Base-by-base conservation (phyloP, 23 red algal species). In the Chondrus crispus region DNA sequence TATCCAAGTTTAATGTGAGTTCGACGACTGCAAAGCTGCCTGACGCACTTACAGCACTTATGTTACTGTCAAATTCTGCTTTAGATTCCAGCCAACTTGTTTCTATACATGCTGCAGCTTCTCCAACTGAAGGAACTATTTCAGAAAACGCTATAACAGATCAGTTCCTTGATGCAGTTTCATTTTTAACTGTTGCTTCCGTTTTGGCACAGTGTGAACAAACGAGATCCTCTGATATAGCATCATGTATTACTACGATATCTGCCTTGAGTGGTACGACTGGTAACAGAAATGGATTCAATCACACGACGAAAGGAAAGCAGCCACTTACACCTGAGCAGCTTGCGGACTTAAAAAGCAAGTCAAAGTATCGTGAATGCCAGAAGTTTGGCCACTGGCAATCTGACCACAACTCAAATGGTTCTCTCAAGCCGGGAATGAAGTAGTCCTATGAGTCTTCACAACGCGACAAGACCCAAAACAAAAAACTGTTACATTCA, bases 351-450 rank as follows among this genome's bases (percentile, higher is more conserved):
- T 22, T 81, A 43, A 91, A 91, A 26, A 1, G 36, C 1, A 64
- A 46, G 73, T 38, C 39, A 4, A 91, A 81, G 44, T 91, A 73
- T 46, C 16, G 38, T 50, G 80, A 44, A 22, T 91, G 49, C 19
- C 1, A 26, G 37, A 81, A 81, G 18, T 81, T 37, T 45, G 87
- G 87, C n/a, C 87, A 91, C 44, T 91, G 32, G 39, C n/a, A 75
- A 20, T 9, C 26, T 26, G 84, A 88, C 33, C 62, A 88, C 45
- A 13, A 54, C 10, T 19, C 36, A 53, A 66, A 88, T 44, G 84
- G 84, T 4, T 57, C 38, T 4, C 14, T 88, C 11, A 88, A 88
- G 29, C 84, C 45, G 11, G 81, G 81, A 9, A 12, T 47, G 7
- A 58, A 38, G 38, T 8, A 41, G 4, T 24, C 14, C 6, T 32